A percentile compares a stretch with the other conserved stretches of the same genome.
Evolutionary conservation across 164 flowering plant species (phyloP).

Genomic region (Umbellularia californica): DNA sequence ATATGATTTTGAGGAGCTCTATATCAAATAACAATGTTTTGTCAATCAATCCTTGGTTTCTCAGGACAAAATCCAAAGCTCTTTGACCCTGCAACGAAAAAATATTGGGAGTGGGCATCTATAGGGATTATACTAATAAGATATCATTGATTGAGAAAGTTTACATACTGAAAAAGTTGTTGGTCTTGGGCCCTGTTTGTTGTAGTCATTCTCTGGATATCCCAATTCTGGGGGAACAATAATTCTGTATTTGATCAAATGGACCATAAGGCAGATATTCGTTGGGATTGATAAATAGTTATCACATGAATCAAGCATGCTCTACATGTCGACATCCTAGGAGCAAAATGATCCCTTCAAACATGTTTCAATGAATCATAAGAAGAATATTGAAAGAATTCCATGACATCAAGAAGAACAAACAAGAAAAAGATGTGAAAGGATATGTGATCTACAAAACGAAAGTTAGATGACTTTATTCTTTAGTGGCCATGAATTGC

Average conservation of each 20-base stretch:
- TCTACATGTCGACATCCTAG: background rate
- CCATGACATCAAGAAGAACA: too few relatives aligned
- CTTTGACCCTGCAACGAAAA: slow-evolving; percentile 70
- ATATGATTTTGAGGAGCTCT: slow-evolving; percentile 76
- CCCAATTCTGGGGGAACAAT: slow-evolving; percentile 96
- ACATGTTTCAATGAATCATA: background rate
- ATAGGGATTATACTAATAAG: background rate
- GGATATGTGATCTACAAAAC: too few relatives aligned
- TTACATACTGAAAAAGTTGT: slow-evolving; percentile 78
- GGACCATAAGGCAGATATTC: slow-evolving; percentile 16
- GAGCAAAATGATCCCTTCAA: background rate
- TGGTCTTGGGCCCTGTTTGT: slow-evolving; percentile 75
- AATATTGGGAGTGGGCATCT: background rate
- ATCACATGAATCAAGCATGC: slow-evolving; percentile 1
- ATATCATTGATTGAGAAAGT: background rate
- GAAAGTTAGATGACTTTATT: too few relatives aligned
- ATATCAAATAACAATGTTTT: slow-evolving; percentile 92
- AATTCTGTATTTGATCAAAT: slow-evolving; percentile 60
- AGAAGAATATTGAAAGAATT: too few relatives aligned
- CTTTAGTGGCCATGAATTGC: too few relatives aligned
- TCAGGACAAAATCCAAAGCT: slow-evolving; percentile 90
- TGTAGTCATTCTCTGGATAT: slow-evolving; percentile 86
- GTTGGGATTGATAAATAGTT: background rate
- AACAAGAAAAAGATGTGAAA: too few relatives aligned
- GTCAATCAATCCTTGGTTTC: slow-evolving; percentile 93